These are phyloP conservation scores for Leccinum uliginosum DNA, from an alignment of 768 basidiomycete genomes.

Conservation along the genomic window DNA sequence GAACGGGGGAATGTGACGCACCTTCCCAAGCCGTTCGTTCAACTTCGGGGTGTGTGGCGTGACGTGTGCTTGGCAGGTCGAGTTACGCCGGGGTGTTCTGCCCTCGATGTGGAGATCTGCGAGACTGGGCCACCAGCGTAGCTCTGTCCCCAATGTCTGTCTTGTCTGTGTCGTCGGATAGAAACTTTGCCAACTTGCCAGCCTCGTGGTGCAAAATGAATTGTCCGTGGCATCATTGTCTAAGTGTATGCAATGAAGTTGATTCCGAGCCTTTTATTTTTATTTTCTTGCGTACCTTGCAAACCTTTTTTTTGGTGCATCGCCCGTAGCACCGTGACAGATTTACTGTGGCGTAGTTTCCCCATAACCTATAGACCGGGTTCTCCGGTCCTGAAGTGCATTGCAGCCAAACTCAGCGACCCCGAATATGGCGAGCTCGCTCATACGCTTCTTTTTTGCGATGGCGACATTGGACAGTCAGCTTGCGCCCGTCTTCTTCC, in stretches of 20 bases:
- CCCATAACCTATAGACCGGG: not conserved
- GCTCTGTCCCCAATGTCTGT: not conserved
- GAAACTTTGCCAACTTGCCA: not conserved
- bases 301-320: not conserved
- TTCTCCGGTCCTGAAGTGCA: conserved; percentile 1
- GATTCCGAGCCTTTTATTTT: not conserved
- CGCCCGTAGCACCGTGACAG: not conserved
- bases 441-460: conserved; percentile 25
- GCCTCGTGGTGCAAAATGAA: no score
- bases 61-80: conserved; percentile 3
- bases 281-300: not conserved
- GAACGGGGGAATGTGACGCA: conserved; percentile 3
- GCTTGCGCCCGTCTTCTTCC: conserved; percentile 20
- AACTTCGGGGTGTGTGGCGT: conserved; percentile 14
- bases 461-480: conserved; percentile 19
- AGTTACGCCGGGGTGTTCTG: not conserved
- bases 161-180: not conserved
- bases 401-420: conserved; percentile 27
- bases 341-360: conserved; percentile 4
- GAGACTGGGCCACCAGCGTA: not conserved
- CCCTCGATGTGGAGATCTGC: not conserved
- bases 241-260: no score
- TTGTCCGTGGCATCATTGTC: no score
- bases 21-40: conserved; percentile 8
- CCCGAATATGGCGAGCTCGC: conserved; percentile 22